Conservation (phyloP, 2,329 filamentous ascomycete genomes). For the Bipolaris bicolor region DNA sequence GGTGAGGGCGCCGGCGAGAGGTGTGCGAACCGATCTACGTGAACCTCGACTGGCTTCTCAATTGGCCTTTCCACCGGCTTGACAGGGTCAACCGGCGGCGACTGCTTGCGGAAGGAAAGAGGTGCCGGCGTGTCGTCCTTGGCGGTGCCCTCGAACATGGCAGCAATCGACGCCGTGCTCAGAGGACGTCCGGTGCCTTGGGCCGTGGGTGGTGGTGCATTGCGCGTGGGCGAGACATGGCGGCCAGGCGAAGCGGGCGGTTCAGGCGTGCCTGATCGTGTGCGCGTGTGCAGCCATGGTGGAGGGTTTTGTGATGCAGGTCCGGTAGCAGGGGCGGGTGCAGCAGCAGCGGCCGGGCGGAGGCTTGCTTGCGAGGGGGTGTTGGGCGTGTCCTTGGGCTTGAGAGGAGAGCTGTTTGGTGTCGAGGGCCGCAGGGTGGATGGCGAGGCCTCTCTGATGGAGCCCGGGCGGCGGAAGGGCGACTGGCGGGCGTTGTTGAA, state of each 20-base stretch:
- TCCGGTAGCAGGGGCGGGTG: slow-evolving; percentile 44
- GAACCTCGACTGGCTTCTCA: slow-evolving; percentile 53
- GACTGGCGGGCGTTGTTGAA: slow-evolving; percentile 54
- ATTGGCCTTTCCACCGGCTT: slow-evolving; percentile 13
- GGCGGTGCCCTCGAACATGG: slow-evolving; percentile 46
- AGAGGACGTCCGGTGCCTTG: slow-evolving; percentile 30
- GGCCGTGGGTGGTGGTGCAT: slow-evolving; percentile 23
- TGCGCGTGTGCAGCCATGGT: slow-evolving; percentile 45
- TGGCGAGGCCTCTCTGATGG: slow-evolving; percentile 47
- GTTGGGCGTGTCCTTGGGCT: slow-evolving; percentile 38
- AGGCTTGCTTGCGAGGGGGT: slow-evolving; percentile 38
- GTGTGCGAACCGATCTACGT: neutral
- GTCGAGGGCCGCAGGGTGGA: slow-evolving; percentile 50
- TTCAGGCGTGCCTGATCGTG: slow-evolving; percentile 36
- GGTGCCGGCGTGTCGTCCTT: slow-evolving; percentile 39
- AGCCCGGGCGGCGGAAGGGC: slow-evolving; percentile 53
- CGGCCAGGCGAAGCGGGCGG: slow-evolving; percentile 39
- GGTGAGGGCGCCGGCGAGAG: slow-evolving; percentile 1
- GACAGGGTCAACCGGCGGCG: slow-evolving; percentile 3
- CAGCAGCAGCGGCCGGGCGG: slow-evolving; percentile 31
- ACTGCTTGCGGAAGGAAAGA: slow-evolving; percentile 14
- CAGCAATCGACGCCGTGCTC: slow-evolving; percentile 43
- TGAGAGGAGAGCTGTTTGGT: slow-evolving; percentile 50
- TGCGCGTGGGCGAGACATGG: slow-evolving; percentile 35
- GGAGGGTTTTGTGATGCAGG: slow-evolving; percentile 45